These are phyloP conservation scores for Hypomontagnella monticulosa DNA, from an alignment of 495 filamentous ascomycete species.

Conservation along the genomic window DNA sequence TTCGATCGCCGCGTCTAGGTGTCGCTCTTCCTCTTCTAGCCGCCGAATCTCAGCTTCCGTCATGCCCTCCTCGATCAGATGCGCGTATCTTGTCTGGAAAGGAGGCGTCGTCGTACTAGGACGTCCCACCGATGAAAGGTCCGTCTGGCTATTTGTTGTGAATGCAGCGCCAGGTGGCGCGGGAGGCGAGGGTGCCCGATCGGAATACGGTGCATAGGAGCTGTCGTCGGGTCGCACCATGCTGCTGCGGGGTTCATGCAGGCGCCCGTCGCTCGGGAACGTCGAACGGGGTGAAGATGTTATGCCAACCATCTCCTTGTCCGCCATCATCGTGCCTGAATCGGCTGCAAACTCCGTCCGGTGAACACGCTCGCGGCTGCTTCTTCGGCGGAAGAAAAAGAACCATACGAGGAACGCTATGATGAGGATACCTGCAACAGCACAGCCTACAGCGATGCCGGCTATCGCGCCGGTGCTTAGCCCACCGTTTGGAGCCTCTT, in stretches of 20 bases:
- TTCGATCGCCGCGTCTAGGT: slow-evolving; percentile 60
- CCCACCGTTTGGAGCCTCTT: slow-evolving; percentile 5
- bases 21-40: slow-evolving; percentile 60
- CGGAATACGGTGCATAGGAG: slow-evolving; percentile 52
- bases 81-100: slow-evolving; percentile 50
- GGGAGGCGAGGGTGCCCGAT: slow-evolving; percentile 38
- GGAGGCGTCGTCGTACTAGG: slow-evolving; percentile 32
- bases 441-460: slow-evolving; percentile 55
- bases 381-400: slow-evolving; percentile 47
- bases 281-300: slow-evolving; percentile 48
- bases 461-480: slow-evolving; percentile 50
- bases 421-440: slow-evolving; percentile 47
- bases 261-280: slow-evolving; percentile 39
- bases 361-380: slow-evolving; percentile 13
- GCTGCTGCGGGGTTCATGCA: slow-evolving; percentile 17
- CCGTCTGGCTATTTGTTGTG: slow-evolving; percentile 13
- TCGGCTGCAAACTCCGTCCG: slow-evolving; percentile 36
- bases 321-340: slow-evolving; percentile 47
- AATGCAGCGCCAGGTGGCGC: slow-evolving; percentile 17
- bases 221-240: neutral
- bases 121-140: slow-evolving; percentile 7
- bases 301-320: slow-evolving; percentile 51
- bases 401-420: slow-evolving; percentile 48
- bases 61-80: slow-evolving; percentile 62
- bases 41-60: slow-evolving; percentile 57